Evolutionary conservation across 2,329 filamentous ascomycete genomes (phyloP).

Genomic region (Hypoxylon sp.): DNA sequence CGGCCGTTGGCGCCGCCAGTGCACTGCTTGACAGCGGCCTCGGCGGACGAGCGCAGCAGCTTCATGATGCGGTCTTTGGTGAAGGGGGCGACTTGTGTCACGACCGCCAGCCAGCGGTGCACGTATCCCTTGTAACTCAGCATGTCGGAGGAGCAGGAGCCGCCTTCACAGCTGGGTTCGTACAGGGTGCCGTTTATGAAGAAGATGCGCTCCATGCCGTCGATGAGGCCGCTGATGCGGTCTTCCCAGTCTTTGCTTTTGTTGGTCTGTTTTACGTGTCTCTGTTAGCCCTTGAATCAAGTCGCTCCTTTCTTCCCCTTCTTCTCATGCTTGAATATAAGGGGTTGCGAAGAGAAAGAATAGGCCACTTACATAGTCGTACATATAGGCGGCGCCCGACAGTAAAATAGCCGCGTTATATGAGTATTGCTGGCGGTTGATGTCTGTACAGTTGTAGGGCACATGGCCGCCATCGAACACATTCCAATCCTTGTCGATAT

Average conservation of each 20-base stretch:
- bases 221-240: conserved; percentile 63
- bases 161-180: conserved; percentile 66
- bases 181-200: conserved; percentile 62
- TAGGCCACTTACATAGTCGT: conserved; percentile 56
- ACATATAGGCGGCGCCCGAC: conserved; percentile 58
- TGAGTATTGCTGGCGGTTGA: conserved; percentile 64
- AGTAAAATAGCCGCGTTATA: conserved; percentile 65
- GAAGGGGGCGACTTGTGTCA: conserved; percentile 56
- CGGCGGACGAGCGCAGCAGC: conserved; percentile 55
- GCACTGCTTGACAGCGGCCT: conserved; percentile 56
- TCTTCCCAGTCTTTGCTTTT: conserved; percentile 59
- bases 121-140: conserved; percentile 70
- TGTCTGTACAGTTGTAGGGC: conserved; percentile 58
- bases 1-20: conserved; percentile 54
- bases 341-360: neutral
- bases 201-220: conserved; percentile 63
- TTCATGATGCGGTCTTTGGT: conserved; percentile 54
- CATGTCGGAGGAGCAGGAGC: conserved; percentile 67
- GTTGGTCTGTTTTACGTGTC: conserved; percentile 43
- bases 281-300: neutral
- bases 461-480: conserved; percentile 64
- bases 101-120: conserved; percentile 62
- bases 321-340: neutral
- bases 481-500: conserved; percentile 60
- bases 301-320: conserved; percentile 11